These are phyloP conservation scores for Ceratocystiopsis brevicomis DNA, from an alignment of 2,329 filamentous ascomycete genomes.

Conservation along the genomic window DNA sequence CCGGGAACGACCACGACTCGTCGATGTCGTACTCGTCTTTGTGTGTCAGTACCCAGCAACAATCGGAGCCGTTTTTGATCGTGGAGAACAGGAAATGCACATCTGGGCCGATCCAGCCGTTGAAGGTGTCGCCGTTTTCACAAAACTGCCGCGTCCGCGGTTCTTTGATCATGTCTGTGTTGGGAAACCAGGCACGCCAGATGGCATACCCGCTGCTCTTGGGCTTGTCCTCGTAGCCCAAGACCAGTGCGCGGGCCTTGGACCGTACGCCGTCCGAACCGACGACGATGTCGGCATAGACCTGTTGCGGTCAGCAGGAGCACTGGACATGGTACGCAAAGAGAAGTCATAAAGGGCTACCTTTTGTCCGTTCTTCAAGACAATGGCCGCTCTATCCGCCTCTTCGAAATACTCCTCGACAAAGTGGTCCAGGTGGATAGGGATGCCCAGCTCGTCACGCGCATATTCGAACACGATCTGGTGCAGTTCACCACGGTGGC, in stretches of 20 bases:
- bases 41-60: constrained; percentile 40
- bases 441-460: constrained; percentile 31
- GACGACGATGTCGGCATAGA: constrained; percentile 31
- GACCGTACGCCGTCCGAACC: constrained; percentile 36
- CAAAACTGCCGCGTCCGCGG: constrained; percentile 34
- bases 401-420: constrained; percentile 37
- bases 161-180: constrained; percentile 31
- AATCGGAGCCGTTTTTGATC: constrained; percentile 34
- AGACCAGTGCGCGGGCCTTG: constrained; percentile 29
- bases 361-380: constrained; percentile 5
- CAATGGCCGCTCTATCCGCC: constrained; percentile 29
- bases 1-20: constrained; percentile 35
- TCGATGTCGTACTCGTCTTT: constrained; percentile 33
- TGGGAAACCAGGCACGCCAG: constrained; percentile 33
- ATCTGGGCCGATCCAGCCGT: constrained; percentile 38
- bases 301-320: constrained; percentile 6
- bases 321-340: background rate
- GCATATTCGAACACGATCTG: constrained; percentile 39
- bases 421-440: constrained; percentile 32
- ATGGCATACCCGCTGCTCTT: constrained; percentile 33
- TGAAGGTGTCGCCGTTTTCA: constrained; percentile 37
- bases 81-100: constrained; percentile 38
- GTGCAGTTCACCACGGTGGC: constrained; percentile 41
- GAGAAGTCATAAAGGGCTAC: background rate
- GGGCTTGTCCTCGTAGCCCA: constrained; percentile 31